phyloP scores from a whole-genome alignment of 352 stramenopile species.

The Thalassiosira mediterranea region DNA sequence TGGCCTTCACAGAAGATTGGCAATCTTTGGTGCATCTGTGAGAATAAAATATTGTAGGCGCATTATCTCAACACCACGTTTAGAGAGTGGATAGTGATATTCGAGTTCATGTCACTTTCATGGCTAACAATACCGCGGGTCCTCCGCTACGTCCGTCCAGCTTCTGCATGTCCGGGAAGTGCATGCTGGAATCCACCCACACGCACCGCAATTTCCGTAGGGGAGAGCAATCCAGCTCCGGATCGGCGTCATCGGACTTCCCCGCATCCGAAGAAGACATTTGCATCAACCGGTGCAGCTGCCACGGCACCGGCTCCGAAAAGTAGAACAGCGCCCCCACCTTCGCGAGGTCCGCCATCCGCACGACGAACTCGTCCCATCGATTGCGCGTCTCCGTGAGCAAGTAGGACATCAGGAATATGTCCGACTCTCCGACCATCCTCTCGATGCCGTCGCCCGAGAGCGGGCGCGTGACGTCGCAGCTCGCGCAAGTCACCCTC shows the following conservation, averaged over 20 bases:
- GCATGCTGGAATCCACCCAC: slow-evolving; percentile 76
- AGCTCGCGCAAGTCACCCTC: slow-evolving; percentile 35
- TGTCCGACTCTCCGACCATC: slow-evolving; percentile 43
- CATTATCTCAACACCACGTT: too few species aligned
- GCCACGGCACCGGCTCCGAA: slow-evolving; percentile 71
- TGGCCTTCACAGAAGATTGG: background rate
- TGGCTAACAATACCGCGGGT: slow-evolving; percentile 63
- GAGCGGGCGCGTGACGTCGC: slow-evolving; percentile 60
- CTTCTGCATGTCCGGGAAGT: slow-evolving; percentile 58
- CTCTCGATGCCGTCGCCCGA: slow-evolving; percentile 24
- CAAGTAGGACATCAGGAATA: slow-evolving; percentile 73
- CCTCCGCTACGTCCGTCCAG: slow-evolving; percentile 61
- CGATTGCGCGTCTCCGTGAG: slow-evolving; percentile 68
- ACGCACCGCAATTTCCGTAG: slow-evolving; percentile 46
- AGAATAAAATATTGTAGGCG: too few species aligned
- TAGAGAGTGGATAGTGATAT: too few species aligned
- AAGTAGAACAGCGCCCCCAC: slow-evolving; percentile 67
- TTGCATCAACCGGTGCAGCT: slow-evolving; percentile 63
- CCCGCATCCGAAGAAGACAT: slow-evolving; percentile 26
- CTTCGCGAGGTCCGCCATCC: slow-evolving; percentile 45
- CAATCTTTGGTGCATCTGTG: background rate
- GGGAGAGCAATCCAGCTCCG: slow-evolving; percentile 19
- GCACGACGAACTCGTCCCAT: slow-evolving; percentile 63
- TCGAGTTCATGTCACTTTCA: slow-evolving; percentile 32
- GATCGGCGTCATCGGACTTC: background rate